Evolutionary conservation across 352 stramenopile genomes (phyloP), one percentile per base, ranked within the genome.

Genomic region (Globisporangium carolinianum): DNA sequence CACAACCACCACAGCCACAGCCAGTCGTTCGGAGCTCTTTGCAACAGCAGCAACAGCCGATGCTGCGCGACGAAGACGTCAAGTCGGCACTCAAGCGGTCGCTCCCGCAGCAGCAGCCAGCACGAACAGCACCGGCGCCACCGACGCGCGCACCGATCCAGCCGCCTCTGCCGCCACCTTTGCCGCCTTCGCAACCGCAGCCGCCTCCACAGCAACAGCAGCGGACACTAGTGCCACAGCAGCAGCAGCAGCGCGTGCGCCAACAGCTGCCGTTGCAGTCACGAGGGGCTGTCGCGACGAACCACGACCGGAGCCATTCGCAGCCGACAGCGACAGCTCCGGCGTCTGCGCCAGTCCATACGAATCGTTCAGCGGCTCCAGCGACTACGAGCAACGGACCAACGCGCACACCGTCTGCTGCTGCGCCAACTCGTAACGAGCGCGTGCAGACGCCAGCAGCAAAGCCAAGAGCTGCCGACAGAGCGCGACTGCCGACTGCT

Each of bases 261-360:
- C 39, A 43, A 12, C 11, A 8, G 11, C 39, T 43, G 39, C 39
- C 39, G 11, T 12, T 43, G 39, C 39, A 12, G 11, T 43, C 39
- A 47, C 24, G 24, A 3, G 24, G 24, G 36, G 0, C 53, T 15
- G 35, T 32, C 39, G 4, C 53, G 4, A 52, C 53, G 15, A 58
- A 52, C 37, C 43, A 58, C 53, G 42, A 58, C n/a, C 37, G 57
- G 43, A 52, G 11, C 7, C 37, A 32, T 32, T 32, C 52, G 15
- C 5, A 39, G 3, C 18, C 47, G 36, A 6, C 50, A 45, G 50
- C 50, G 45, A 54, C 50, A 36, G 6, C 14, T 3, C 11, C 10
- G 11, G 11, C 42, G 11, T 6, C 42, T 15, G 42, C 12, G 42
- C 12, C 42, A 6, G 42, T 17, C 6, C 42, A 15, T 15, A 5